phyloP scores from a whole-genome alignment of 129 eudicot genomes.

The Oenanthe sinensis region DNA sequence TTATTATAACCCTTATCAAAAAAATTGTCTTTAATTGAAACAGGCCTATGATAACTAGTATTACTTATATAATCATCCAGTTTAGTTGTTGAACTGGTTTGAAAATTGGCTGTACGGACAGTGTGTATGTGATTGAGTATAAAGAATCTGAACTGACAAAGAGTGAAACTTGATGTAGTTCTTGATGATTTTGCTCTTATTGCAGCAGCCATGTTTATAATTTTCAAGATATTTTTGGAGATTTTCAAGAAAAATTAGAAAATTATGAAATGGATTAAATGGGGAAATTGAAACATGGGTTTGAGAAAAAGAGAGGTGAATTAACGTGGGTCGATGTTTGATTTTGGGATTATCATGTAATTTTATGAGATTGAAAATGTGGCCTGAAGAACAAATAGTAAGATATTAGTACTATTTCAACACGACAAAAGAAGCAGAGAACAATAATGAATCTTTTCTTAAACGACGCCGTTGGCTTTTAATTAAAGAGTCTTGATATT shows the following conservation, averaged over 20 bases:
- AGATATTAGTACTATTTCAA: no score
- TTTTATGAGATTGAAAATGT: neutral
- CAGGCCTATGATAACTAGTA: slow-evolving; percentile 33
- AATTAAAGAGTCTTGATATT: no score
- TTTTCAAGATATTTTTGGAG: neutral
- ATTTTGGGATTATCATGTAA: neutral
- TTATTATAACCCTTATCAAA: slow-evolving; percentile 24
- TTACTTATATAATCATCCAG: slow-evolving; percentile 28
- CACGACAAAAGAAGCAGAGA: neutral
- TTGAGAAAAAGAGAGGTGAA: neutral
- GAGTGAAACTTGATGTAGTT: slow-evolving; percentile 36
- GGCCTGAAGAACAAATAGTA: neutral
- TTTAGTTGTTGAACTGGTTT: slow-evolving; percentile 29
- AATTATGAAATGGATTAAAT: neutral
- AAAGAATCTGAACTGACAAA: slow-evolving; percentile 69
- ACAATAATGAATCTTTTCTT: neutral
- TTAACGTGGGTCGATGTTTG: slow-evolving; percentile 9
- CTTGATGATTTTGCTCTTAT: slow-evolving; percentile 72
- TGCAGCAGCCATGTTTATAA: slow-evolving; percentile 62
- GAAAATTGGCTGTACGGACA: slow-evolving; percentile 43
- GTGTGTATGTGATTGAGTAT: slow-evolving; percentile 40
- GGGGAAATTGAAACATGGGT: slow-evolving; percentile 10
- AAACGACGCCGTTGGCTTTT: neutral
- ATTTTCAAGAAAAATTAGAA: neutral
- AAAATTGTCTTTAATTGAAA: slow-evolving; percentile 37